A percentile compares a stretch with the other conserved stretches of the same genome.
Evolutionary conservation across 129 eudicot species (phyloP).

Genomic region (Flaveria bidentis): DNA sequence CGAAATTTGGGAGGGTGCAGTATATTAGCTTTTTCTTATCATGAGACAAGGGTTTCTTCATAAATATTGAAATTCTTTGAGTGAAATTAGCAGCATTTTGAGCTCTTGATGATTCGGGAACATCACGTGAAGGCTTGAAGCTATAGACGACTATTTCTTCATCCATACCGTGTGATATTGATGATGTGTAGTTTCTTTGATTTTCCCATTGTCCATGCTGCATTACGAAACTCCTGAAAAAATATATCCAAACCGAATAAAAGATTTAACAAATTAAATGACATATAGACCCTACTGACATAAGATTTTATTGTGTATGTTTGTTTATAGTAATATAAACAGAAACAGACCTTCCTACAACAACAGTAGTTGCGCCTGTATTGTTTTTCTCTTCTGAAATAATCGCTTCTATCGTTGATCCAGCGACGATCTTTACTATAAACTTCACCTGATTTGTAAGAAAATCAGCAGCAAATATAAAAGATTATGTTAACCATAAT

Average conservation of each 20-base stretch:
- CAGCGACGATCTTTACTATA: slow-evolving; percentile 41
- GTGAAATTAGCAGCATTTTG: not conserved
- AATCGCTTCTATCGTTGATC: slow-evolving; percentile 34
- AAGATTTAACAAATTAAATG: no score
- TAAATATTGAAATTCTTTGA: slow-evolving; percentile 23
- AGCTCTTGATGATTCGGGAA: slow-evolving; percentile 25
- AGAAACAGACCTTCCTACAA: slow-evolving; percentile 42
- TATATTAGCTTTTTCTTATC: slow-evolving; percentile 33
- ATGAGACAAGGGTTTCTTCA: slow-evolving; percentile 12
- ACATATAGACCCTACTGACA: no score
- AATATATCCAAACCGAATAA: not conserved
- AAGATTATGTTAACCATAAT: not conserved
- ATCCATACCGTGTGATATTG: slow-evolving; percentile 10
- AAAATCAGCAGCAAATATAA: not conserved
- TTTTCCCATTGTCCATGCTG: slow-evolving; percentile 20
- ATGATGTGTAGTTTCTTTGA: slow-evolving; percentile 23
- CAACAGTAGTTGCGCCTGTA: slow-evolving; percentile 41
- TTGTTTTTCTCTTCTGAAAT: slow-evolving; percentile 35
- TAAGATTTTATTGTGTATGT: no score
- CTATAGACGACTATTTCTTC: slow-evolving; percentile 29
- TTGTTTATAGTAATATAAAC: not conserved
- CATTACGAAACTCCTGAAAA: slow-evolving; percentile 40
- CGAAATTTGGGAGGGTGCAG: slow-evolving; percentile 41
- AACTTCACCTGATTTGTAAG: slow-evolving; percentile 43
- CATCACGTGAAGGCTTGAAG: slow-evolving; percentile 24